Evolutionary conservation across 306 rosid species (phyloP).

Genomic region (Sicyos baderoa): DNA sequence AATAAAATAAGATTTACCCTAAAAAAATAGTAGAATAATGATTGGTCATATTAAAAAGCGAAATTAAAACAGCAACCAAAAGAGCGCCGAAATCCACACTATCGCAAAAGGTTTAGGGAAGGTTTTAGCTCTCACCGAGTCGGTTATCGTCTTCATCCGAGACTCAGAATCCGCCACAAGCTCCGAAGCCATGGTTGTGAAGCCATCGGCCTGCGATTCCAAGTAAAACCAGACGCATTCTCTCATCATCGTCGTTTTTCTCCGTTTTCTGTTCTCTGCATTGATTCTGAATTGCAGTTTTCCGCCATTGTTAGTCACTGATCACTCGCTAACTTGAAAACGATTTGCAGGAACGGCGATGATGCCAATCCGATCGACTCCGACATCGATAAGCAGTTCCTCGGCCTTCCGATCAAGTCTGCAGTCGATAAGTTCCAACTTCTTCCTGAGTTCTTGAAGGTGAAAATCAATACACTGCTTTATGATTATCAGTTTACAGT

Average conservation of each 20-base stretch:
- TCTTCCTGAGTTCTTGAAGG: constrained; percentile 86
- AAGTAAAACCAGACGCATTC: constrained; percentile 2
- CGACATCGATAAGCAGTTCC: constrained; percentile 47
- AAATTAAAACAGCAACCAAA: neutral
- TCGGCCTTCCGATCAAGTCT: constrained; percentile 66
- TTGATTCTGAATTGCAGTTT: neutral
- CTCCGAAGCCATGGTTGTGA: constrained; percentile 14
- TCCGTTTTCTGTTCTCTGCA: neutral
- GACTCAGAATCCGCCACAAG: neutral
- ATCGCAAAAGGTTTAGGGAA: neutral
- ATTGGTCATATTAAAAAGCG: too few relatives aligned
- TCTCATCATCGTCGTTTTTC: neutral
- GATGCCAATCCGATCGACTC: constrained; percentile 14
- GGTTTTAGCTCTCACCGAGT: constrained; percentile 1
- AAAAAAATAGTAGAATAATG: too few relatives aligned
- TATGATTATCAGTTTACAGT: neutral
- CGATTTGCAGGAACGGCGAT: constrained; percentile 18
- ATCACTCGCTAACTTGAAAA: neutral
- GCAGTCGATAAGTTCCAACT: constrained; percentile 77
- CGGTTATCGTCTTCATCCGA: neutral
- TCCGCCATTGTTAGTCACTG: neutral
- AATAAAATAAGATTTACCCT: too few relatives aligned
- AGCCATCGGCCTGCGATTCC: neutral
- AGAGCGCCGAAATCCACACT: neutral
- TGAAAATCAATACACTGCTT: neutral